Evolutionary conservation across 768 basidiomycete species (phyloP).

Genomic region (Naganishia vishniacii): DNA sequence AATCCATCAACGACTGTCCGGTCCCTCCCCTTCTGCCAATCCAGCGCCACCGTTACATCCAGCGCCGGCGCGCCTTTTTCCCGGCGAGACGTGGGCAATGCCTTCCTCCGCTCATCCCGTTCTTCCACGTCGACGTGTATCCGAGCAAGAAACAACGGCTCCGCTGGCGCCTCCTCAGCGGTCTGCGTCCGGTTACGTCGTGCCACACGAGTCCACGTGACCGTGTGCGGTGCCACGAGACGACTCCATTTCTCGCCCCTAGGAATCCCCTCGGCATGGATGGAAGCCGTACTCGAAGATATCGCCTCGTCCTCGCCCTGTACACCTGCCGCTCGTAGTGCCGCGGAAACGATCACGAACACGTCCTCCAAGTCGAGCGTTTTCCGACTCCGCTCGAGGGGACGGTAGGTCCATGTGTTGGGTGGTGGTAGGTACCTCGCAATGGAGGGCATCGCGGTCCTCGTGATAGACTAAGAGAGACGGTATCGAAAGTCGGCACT

Average conservation of each 20-base stretch:
- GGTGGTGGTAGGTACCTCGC: constrained; percentile 25
- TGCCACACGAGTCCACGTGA: constrained; percentile 39
- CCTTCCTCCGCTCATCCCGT: no score
- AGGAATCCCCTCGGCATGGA: no score
- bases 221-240: constrained; percentile 26
- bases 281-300: not conserved
- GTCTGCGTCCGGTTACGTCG: not conserved
- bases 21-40: constrained; percentile 38
- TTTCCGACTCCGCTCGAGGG: constrained; percentile 23
- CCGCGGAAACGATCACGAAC: constrained; percentile 18
- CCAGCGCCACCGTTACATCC: constrained; percentile 15
- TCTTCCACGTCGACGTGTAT: constrained; percentile 17
- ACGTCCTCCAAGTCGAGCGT: not conserved
- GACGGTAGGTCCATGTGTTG: constrained; percentile 31
- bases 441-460: constrained; percentile 28
- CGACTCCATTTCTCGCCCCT: no score
- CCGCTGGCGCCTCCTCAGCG: not conserved
- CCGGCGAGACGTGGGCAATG: no score
- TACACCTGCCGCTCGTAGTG: constrained; percentile 21
- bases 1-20: constrained; percentile 34
- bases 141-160: constrained; percentile 19
- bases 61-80: no score
- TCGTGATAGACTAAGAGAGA: not conserved
- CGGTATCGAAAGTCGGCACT: not conserved
- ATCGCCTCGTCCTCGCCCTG: constrained; percentile 20